Evolutionary conservation across 768 basidiomycete genomes (phyloP), one percentile per base, ranked within the genome.

Genomic region (Leccinellum albellum): DNA sequence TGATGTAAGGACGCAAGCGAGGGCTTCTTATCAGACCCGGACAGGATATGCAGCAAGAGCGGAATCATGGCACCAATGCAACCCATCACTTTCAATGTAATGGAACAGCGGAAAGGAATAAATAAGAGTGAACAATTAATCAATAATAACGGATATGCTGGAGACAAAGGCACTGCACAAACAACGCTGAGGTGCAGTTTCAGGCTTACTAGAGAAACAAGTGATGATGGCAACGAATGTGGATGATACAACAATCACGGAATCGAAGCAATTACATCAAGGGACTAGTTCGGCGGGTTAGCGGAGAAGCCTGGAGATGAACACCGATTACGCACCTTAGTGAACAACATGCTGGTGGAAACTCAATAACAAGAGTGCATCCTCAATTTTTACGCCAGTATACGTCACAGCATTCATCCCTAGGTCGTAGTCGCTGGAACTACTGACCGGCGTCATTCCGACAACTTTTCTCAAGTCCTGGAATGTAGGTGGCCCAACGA

Each of bases 341-440:
- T 81, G 84, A 61, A 82, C 80, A 61, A 78, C 77, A 62, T 85
- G 83, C 47, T 86, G 82, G 65, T 87, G 85, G 75, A 91, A 91
- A 69, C 83, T 84, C 60, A 91, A 78, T 51, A 91, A 75, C 40
- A 91, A 72, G 31, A 88, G 72, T 4, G 89, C 89, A 63, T 91
- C 89, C 70, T 90, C 89, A 51, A 88, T 77, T 65, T 78, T 83
- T 59, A 88, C 82, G 49, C 84, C 84, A 56, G 77, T 79, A 58
- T 71, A 78, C 44, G 65, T 71, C 49, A 63, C 55, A 13, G 74
- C 65, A 48, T 60, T 62, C 65, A 66, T 50, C 51, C 70, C 70
- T 20, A 63, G 50, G 17, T 64, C 67, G 23, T 72, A 57, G 35
- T 71, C 72, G 31, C 58, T 63, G 26, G 64, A 14, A 32, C 67